These are phyloP conservation scores for Thalassiosira profunda DNA, from an alignment of 108 stramenopile species.

Conservation along the genomic window DNA sequence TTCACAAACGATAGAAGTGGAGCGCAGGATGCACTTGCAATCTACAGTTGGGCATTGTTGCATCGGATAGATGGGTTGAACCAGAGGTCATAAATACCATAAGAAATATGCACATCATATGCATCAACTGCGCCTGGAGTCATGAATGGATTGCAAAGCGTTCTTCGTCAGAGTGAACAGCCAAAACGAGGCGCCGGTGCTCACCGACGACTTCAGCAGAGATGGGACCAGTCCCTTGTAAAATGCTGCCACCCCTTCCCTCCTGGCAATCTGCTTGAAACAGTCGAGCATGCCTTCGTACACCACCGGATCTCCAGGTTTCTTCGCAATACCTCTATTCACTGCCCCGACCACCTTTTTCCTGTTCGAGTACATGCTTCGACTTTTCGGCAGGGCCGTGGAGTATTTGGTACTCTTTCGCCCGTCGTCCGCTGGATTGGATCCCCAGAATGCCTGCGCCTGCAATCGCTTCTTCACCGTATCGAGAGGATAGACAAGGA, in stretches of 20 bases:
- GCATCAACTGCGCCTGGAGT: no score
- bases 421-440: neutral
- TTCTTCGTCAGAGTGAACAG: constrained; percentile 55
- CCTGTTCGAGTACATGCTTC: neutral
- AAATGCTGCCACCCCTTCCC: constrained; percentile 71
- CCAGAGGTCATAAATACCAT: no score
- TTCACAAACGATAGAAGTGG: no score
- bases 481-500: constrained; percentile 94
- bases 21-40: constrained; percentile 61
- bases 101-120: no score
- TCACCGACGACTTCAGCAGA: constrained; percentile 58
- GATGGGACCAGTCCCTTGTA: constrained; percentile 80
- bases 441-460: constrained; percentile 83
- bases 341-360: constrained; percentile 16
- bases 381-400: constrained; percentile 3
- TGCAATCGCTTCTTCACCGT: constrained; percentile 96
- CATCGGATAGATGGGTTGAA: no score
- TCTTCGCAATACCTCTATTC: constrained; percentile 10
- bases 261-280: constrained; percentile 50
- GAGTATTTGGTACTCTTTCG: no score
- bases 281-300: constrained; percentile 85
- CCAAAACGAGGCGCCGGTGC: constrained; percentile 66
- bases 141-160: constrained; percentile 36
- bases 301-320: constrained; percentile 2
- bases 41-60: no score